Evolutionary conservation across 768 basidiomycete genomes (phyloP), one percentile per base, ranked within the genome.

Genomic region (Agaricus blazei): DNA sequence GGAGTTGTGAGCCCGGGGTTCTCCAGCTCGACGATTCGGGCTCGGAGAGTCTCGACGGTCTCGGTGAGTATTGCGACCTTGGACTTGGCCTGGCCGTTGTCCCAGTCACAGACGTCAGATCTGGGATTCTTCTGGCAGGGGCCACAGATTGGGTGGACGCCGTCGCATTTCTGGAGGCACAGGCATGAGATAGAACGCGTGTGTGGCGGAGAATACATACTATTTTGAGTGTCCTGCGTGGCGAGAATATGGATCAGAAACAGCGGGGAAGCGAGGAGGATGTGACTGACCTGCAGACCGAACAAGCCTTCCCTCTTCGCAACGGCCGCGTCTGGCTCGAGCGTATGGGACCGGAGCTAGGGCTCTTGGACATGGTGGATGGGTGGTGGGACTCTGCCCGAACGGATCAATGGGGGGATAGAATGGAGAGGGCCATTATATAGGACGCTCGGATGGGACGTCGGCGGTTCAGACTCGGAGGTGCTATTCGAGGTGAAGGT

Each of bases 61-160:
- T 85, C 83, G 63, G 86, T 84, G 19, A 88, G 67, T 4, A 75
- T 71, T 61, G 84, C 75, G 3, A 81, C 86, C 52, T 79, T 72
- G 19, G 87, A 82, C 56, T 82, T 78, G 42, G 78, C 78, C 31
- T 76, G 77, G 4, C 81, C 82, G 61, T 88, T 86, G 5, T 81
- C 74, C 65, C 87, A 89, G 68, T 88, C 86, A 65, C 87, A 89
- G 29, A 83, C 83, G 51, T 85, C 85, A 27, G 75, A 75, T 56
- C 84, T 80, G 37, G 83, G 80, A 26, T 81, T 78, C 7, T 74
- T 70, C 24, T 70, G 66, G 69, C 87, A 89, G 41, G 83, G 85
- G 1, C 80, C 80, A 64, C 87, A 89, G 9, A 78, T 70, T 1
- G 87, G 87, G 54, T 81, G 80, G 3, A 64, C 65, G 15, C 85